Evolutionary conservation across 148 eudicot species (phyloP), one percentile per base, ranked within the genome.

Genomic region (Cornus florida): DNA sequence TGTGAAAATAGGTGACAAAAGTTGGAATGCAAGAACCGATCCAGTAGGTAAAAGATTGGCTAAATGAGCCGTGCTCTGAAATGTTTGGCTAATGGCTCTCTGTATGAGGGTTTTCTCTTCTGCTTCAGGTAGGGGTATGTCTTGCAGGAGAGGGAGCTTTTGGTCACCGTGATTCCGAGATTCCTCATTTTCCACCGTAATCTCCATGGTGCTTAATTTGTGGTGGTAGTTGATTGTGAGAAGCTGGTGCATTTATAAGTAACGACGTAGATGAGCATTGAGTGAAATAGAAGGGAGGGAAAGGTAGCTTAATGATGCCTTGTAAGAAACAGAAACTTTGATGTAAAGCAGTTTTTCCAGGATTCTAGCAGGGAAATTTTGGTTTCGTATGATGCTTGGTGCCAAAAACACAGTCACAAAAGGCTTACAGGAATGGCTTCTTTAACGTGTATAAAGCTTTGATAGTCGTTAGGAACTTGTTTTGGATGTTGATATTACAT

Each of bases 11-110:
- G 98, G 97, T 2, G 93, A 80, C 1, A 92, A 85, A 13, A 92
- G 88, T 71, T 92, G 98, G 75, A 94, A 94, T 43, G 91, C 88
- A 43, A 94, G 90, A 23, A 89, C 92, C 0, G 97, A 72, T 19
- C 94, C 94, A 1, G 97, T 94, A 12, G 97, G 97, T 28, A 92
- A 75, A 16, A 91, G 90, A 23, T 94, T 94, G 48, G 97, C 91
- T 28, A 91, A 78, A 56, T 91, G 88, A 11, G 94, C 92, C 0
- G 94, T 91, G 91, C 97, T 87, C 74, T 83, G 77, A 53, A 92
- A 88, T 19, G 92, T 91, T 71, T 87, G 92, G 82, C 88, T 92
- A 4, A 89, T 91, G 17, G 93, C 93, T 75, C 75, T 76, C 69
- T 91, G 93, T 64, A 88, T 70, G 0, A 77, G 83, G 59, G 84